These are phyloP conservation scores for Domatiomyces globalis DNA, from an alignment of 2,329 filamentous ascomycete genomes.

Conservation along the genomic window DNA sequence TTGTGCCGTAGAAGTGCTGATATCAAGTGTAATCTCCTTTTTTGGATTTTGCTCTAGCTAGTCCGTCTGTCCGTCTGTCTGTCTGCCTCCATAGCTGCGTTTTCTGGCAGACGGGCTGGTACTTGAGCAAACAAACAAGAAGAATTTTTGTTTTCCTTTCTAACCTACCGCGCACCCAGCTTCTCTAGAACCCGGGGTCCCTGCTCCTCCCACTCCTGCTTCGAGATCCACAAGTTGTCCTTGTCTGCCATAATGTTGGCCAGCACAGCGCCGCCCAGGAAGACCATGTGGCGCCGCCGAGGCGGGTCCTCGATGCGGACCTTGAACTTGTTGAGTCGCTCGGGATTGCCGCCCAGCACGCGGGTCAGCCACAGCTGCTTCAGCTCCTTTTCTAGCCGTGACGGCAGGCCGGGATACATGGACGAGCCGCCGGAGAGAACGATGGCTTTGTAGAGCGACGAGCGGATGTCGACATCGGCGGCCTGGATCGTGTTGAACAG, in stretches of 20 bases:
- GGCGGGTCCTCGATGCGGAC: slow-evolving; percentile 97
- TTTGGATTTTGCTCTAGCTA: not conserved
- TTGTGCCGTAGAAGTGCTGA: slow-evolving; percentile 99
- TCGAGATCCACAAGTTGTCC: slow-evolving; percentile 97
- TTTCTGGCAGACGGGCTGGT: not conserved
- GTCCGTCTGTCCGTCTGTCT: not conserved
- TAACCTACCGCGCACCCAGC: slow-evolving; percentile 63
- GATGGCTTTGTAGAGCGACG: slow-evolving; percentile 90
- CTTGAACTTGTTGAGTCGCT: slow-evolving; percentile 95
- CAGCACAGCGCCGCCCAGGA: slow-evolving; percentile 87
- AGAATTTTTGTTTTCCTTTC: not conserved
- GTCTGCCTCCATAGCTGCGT: not conserved
- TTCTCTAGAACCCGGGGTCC: slow-evolving; percentile 76
- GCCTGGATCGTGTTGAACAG: slow-evolving; percentile 97
- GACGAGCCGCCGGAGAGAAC: slow-evolving; percentile 91
- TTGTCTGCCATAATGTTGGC: slow-evolving; percentile 99
- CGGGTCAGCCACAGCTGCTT: slow-evolving; percentile 97
- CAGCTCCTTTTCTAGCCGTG: slow-evolving; percentile 89
- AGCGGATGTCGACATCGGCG: slow-evolving; percentile 87
- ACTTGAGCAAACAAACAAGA: not conserved
- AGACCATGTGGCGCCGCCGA: slow-evolving; percentile 96
- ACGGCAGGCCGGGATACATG: slow-evolving; percentile 97
- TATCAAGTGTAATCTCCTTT: slow-evolving; percentile 31
- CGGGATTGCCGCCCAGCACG: slow-evolving; percentile 79
- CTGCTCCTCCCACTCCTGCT: slow-evolving; percentile 93